Base-by-base conservation (phyloP, 1,284 basidiomycete genomes). In the Baeospora myosura region DNA sequence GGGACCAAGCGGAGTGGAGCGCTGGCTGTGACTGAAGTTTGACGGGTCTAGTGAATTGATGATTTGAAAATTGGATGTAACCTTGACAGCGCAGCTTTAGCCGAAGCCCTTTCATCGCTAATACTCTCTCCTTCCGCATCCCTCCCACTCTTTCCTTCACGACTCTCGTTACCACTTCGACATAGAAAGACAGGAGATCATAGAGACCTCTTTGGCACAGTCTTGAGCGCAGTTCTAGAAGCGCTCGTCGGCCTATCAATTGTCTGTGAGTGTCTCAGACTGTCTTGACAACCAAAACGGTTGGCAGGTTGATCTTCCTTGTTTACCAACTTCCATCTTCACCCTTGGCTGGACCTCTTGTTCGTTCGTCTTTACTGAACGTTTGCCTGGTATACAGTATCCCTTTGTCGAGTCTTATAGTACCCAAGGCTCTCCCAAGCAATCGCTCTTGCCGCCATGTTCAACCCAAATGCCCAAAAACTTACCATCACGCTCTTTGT, bases 401-500 rank as follows among this genome's bases (percentile, higher is more conserved):
- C n/a, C 29, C 16, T 22, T 30, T 24, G 11, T 20, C 32, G 22
- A 16, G 40, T 26, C 30, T 46, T 37, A 40, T 42, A 16, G n/a
- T 31, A 22, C 39, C 20, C 41, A 40, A 41, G 29, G 40, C 31
- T 17, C 35, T 17, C 22, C 28, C 38, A 41, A 44, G 26, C 36
- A 38, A 41, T 40, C n/a, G n/a, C n/a, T n/a, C n/a, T n/a, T n/a
- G n/a, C n/a, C 51, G 52, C 50, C 60, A 77, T 77, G 73, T 65
- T 72, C 55, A 52, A 25, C 61, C 47, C 55, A 59, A 52, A 66
- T 59, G 49, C 55, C 56, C 56, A 60, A 60, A 61, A 69, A 67
- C 52, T 54, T 72, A 55, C 65, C 51, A 64, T 82, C 66, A 75
- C 79, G 55, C 68, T 87, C 72, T 53, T 85, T 74, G 66, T 75